These are phyloP conservation scores for Gillenia trifoliata DNA, from an alignment of 306 rosid species.

Conservation along the genomic window DNA sequence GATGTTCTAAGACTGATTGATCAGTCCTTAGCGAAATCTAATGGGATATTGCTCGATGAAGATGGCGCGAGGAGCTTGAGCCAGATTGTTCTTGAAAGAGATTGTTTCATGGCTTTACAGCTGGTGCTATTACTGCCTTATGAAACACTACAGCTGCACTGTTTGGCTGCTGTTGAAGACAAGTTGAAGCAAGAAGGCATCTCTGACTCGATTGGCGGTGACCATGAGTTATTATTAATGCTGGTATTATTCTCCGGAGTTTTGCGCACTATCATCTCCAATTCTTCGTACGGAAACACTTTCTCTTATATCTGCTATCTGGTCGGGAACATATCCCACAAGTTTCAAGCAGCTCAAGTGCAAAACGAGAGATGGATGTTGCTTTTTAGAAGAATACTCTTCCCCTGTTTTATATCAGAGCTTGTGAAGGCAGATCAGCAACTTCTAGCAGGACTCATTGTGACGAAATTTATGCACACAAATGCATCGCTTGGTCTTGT, in stretches of 20 bases:
- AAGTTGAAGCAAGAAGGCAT: constrained; percentile 56
- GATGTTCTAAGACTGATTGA: constrained; percentile 68
- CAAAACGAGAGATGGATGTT: constrained; percentile 28
- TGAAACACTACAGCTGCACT: constrained; percentile 47
- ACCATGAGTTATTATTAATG: constrained; percentile 59
- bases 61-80: constrained; percentile 51
- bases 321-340: constrained; percentile 66
- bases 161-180: constrained; percentile 64
- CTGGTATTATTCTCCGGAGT: constrained; percentile 68
- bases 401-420: constrained; percentile 72
- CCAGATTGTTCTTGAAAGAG: constrained; percentile 43
- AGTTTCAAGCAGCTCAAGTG: constrained; percentile 47
- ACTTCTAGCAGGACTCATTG: constrained; percentile 74
- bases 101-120: constrained; percentile 69
- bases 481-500: constrained; percentile 61
- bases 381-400: constrained; percentile 47
- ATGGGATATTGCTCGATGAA: constrained; percentile 65
- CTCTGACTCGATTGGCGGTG: constrained; percentile 36
- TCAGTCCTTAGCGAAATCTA: constrained; percentile 48
- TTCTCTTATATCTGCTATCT: constrained; percentile 71
- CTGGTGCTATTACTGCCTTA: constrained; percentile 62
- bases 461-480: constrained; percentile 76
- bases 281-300: constrained; percentile 47
- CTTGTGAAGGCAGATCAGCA: constrained; percentile 86
- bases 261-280: constrained; percentile 36